phyloP scores from a whole-genome alignment of 2,329 filamentous ascomycete species.

The Penicillium sp. region DNA sequence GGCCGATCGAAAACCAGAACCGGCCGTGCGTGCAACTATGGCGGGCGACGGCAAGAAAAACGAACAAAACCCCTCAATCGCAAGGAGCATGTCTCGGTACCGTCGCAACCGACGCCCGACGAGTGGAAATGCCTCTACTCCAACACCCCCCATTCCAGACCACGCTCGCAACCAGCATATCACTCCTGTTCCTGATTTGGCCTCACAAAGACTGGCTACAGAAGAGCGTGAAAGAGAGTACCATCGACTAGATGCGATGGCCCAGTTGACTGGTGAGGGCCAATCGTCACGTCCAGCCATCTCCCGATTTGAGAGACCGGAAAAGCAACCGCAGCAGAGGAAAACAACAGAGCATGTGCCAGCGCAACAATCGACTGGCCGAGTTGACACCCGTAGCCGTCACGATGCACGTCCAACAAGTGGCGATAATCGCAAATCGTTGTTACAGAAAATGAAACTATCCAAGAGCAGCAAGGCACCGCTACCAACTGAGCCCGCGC shows the following conservation, averaged over 20 bases:
- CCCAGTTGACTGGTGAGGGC: slow-evolving; percentile 36
- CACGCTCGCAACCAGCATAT: slow-evolving; percentile 6
- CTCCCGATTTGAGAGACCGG: slow-evolving; percentile 14
- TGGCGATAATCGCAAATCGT: slow-evolving; percentile 33
- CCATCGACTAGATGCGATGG: slow-evolving; percentile 39
- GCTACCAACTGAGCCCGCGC: slow-evolving; percentile 13
- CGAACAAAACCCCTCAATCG: slow-evolving; percentile 30
- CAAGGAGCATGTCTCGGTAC: slow-evolving; percentile 41
- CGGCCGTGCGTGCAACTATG: not conserved
- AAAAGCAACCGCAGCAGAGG: slow-evolving; percentile 1
- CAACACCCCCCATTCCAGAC: slow-evolving; percentile 19
- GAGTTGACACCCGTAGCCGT: not conserved
- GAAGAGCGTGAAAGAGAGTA: slow-evolving; percentile 26
- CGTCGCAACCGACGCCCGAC: slow-evolving; percentile 31
- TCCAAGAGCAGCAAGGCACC: slow-evolving; percentile 20
- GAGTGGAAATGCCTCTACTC: slow-evolving; percentile 5
- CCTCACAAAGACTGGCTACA: not conserved
- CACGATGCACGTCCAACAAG: slow-evolving; percentile 1
- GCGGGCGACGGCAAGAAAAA: slow-evolving; percentile 1
- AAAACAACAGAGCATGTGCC: not conserved
- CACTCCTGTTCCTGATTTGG: slow-evolving; percentile 1
- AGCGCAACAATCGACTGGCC: not conserved
- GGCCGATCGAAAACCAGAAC: not conserved
- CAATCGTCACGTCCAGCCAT: slow-evolving; percentile 4
- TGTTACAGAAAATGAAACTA: slow-evolving; percentile 35